Conservation (phyloP, 2,329 filamentous ascomycete species). For the Trichoderma oligosporum region DNA sequence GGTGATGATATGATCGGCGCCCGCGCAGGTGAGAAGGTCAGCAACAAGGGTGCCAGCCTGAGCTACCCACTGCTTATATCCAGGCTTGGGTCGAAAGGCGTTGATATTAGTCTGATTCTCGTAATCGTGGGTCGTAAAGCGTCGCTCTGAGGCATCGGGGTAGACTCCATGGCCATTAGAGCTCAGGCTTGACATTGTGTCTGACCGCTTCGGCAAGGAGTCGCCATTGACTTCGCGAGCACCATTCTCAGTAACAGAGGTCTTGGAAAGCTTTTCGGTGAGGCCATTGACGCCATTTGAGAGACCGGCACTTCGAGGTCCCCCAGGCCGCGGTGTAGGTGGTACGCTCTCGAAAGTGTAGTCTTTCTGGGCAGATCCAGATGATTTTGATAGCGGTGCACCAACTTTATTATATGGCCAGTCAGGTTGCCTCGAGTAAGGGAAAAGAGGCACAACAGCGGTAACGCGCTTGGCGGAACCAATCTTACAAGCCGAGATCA, state of each 20-base stretch:
- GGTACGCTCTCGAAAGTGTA: conserved; percentile 93
- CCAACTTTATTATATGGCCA: conserved; percentile 95
- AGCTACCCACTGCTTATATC: conserved; percentile 98
- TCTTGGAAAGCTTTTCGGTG: conserved; percentile 68
- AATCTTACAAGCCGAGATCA: conserved; percentile 95
- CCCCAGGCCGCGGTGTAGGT: conserved; percentile 72
- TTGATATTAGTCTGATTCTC: conserved; percentile 55
- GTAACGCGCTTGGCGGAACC: conserved; percentile 91
- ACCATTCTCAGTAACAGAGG: conserved; percentile 51
- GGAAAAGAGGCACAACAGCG: conserved; percentile 90
- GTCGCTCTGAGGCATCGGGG: conserved; percentile 43
- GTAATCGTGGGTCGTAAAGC: conserved; percentile 62
- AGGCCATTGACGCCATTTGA: conserved; percentile 64
- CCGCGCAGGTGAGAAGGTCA: conserved; percentile 89
- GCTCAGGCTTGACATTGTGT: conserved; percentile 34
- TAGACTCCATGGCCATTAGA: conserved; percentile 38
- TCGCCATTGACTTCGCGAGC: conserved; percentile 33
- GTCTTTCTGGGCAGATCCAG: conserved; percentile 51
- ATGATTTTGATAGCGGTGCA: conserved; percentile 74
- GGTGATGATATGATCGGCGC: conserved; percentile 94
- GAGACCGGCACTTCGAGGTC: conserved; percentile 62
- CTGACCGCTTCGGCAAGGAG: conserved; percentile 35
- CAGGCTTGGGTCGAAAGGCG: conserved; percentile 73
- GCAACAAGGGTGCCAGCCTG: conserved; percentile 94
- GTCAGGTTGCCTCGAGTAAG: conserved; percentile 93